Evolutionary conservation across 805 yeast species (phyloP), one percentile per base, ranked within the genome.

Genomic region (Myxozyma geophila): DNA sequence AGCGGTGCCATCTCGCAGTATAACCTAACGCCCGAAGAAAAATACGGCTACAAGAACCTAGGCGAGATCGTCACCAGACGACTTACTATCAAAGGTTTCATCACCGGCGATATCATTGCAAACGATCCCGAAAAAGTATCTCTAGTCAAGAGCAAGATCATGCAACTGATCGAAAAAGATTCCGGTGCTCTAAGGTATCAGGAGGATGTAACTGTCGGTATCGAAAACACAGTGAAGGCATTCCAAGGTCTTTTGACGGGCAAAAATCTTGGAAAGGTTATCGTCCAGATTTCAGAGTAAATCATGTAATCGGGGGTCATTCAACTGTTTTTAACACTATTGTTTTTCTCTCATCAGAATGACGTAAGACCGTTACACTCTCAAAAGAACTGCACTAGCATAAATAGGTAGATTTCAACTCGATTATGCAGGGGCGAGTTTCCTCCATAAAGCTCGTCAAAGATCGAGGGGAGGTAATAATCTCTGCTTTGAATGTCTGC

Each of bases 1-100:
- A 85, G 88, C 75, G 90, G 90, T 66, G 80, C 86, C 13, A 84
- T 87, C 64, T 75, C 88, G 39, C 83, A 84, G 55, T 86, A 85
- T 73, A 83, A 85, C 70, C 81, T 81, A 64, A 63, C 69, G 12
- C 70, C 70, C 9, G 76, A 77, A 58, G 70, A 74, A 21, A 58
- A 44, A 23, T 67, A 67, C 54, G 75, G 71, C 0, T 78, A 83
- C 69, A 74, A 74, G 41, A 77, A 75, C 58, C 83, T 83, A 77
- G 64, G 73, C 13, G 67, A 74, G 54, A 80, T 86, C 46, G 79
- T 85, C 66, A 75, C 79, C 48, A 83, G 80, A 71, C 79, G 88
- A 71, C 73, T 87, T 58, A 77, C 76, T 0, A 78, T 85, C 37
- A 77, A 76, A 64, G 90, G 90, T 33, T 80, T 86, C 70, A 78